A percentile compares a stretch with the other conserved stretches of the same genome.
These are phyloP conservation scores for Lecanicillium sp. DNA, from an alignment of 2,329 filamentous ascomycete genomes.

Conservation along the genomic window DNA sequence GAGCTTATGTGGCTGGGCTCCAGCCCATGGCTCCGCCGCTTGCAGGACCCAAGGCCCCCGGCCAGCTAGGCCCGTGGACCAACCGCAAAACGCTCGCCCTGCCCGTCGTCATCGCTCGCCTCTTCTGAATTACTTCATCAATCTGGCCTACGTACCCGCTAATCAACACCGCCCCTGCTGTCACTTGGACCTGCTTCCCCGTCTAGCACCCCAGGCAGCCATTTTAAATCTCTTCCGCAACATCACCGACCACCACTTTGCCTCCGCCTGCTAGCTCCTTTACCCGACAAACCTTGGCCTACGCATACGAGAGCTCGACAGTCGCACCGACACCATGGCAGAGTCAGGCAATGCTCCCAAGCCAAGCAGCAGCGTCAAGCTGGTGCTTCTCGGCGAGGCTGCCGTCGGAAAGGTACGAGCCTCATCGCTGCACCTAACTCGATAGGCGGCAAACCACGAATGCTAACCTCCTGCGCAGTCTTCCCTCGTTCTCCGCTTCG, in stretches of 20 bases:
- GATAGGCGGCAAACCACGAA: no score
- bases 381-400: conserved; percentile 93
- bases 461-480: conserved; percentile 51
- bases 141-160: conserved; percentile 4
- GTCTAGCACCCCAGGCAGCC: not conserved
- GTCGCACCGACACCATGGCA: conserved; percentile 23
- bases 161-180: not conserved
- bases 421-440: not conserved
- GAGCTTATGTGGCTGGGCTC: conserved; percentile 6
- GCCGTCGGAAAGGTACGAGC: conserved; percentile 98
- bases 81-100: conserved; percentile 5
- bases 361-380: conserved; percentile 99
- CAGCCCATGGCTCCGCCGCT: conserved; percentile 1
- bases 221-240: conserved; percentile 1
- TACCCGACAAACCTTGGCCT: not conserved
- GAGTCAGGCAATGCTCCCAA: conserved; percentile 62
- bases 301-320: not conserved
- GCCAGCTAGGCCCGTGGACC: not conserved
- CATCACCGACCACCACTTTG: conserved; percentile 10
- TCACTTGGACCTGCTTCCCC: not conserved
- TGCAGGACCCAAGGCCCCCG: conserved; percentile 3
- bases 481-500: conserved; percentile 93
- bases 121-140: conserved; percentile 12
- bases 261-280: not conserved
- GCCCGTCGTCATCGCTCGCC: conserved; percentile 12